Base-by-base conservation (phyloP, 2,329 filamentous ascomycete genomes). In the Stachybotrys chartarum region DNA sequence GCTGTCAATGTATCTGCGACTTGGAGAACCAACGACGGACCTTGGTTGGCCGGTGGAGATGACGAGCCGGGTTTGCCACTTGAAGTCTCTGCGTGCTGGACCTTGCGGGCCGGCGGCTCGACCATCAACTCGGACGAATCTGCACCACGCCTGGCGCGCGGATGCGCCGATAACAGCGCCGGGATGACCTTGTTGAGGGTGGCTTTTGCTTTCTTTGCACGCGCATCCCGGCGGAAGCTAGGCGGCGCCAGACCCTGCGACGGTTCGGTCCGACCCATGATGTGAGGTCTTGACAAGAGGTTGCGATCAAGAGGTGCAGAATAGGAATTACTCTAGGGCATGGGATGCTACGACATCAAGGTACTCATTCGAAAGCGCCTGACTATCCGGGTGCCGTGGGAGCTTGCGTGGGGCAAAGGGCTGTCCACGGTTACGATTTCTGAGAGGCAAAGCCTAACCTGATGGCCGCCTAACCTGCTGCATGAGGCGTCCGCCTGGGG, bases 131-230 rank as follows among this genome's bases (percentile, higher is more conserved):
- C 77, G 1, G 79, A 76, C 1, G 71, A 66, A 1, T 83, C 76
- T 32, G 80, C 70, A 1, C 83, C 83, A 49, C 72, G 72, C n/a
- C 76, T 75, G 1, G 83, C 83, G 52, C 81, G 75, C 14, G 80
- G 70, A 59, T 81, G 78, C 3, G 78, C 74, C 0, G 73, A 68
- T 2, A 86, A 68, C 8, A 85, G 68, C 0, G 78, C 70, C 1
- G 84, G 84, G 11, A 87, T 78, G n/a, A 75, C 72, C 61, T 79
- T 80, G 66, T 85, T 84, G 57, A 85, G 67, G 3, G 83, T 84
- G 8, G 78, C 72, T 54, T 78, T 79, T 32, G 81, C 82, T 55
- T 75, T 72, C 61, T 84, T 84, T 14, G 86, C 76, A 42, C 79
- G 77, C 2, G 72, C 69, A 42, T 67, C 66, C 10, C 61, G 62